Evolutionary conservation across 2,329 filamentous ascomycete genomes (phyloP).

Genomic region (Calycina herbarum): DNA sequence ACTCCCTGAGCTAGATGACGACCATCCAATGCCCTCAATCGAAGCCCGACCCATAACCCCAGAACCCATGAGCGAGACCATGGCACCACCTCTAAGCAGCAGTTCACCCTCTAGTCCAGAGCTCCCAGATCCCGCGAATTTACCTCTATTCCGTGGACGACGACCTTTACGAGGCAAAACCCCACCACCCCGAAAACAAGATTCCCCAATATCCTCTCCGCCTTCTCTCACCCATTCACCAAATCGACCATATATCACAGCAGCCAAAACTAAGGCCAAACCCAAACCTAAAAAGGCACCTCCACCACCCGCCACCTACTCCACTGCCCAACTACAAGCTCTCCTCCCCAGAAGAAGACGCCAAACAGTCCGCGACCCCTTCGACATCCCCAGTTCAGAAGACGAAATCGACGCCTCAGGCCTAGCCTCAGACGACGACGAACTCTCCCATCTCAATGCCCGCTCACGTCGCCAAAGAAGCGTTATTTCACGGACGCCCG

Average conservation of each 20-base stretch:
- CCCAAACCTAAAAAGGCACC: slow-evolving; percentile 22
- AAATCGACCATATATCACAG: slow-evolving; percentile 41
- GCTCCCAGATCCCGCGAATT: slow-evolving; percentile 17
- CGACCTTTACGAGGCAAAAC: slow-evolving; percentile 31
- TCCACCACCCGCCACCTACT: slow-evolving; percentile 31
- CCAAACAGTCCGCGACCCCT: slow-evolving; percentile 35
- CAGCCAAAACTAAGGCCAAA: slow-evolving; percentile 14
- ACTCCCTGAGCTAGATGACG: slow-evolving; percentile 16
- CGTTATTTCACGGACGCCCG: slow-evolving; percentile 24
- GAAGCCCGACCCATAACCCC: slow-evolving; percentile 29
- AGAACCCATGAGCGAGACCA: slow-evolving; percentile 36
- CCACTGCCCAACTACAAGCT: slow-evolving; percentile 41
- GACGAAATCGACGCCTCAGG: slow-evolving; percentile 50
- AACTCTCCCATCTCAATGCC: slow-evolving; percentile 50
- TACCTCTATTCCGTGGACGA: slow-evolving; percentile 27
- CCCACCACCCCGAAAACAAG: slow-evolving; percentile 29
- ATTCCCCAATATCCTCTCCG: slow-evolving; percentile 52
- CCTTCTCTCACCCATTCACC: slow-evolving; percentile 68
- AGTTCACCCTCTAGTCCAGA: slow-evolving; percentile 32
- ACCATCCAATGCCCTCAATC: slow-evolving; percentile 25
- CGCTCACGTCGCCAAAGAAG: slow-evolving; percentile 38
- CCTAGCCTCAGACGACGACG: slow-evolving; percentile 54
- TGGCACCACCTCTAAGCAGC: slow-evolving; percentile 38
- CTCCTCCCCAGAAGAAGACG: slow-evolving; percentile 39
- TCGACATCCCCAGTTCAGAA: slow-evolving; percentile 45